Base-by-base conservation (phyloP, 2,329 filamentous ascomycete species). In the Acrodontium crateriforme region DNA sequence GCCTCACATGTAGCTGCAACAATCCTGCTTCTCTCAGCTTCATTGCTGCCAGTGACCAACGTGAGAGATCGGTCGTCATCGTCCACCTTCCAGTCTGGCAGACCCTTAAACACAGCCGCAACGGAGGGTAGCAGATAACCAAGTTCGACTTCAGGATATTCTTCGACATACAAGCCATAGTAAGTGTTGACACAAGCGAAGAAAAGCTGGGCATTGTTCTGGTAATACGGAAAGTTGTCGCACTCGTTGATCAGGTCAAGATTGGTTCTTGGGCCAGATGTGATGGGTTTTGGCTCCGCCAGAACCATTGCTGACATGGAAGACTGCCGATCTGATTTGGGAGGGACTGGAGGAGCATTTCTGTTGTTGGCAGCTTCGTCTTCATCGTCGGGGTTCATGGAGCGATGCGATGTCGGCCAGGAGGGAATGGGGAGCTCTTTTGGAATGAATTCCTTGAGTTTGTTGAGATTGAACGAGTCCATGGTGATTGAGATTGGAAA, bases 191-290 rank as follows among this genome's bases (percentile, higher is more conserved):
- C 40, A 32, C 52, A 49, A 6, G 49, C 43, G 24, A 65, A 56
- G 52, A 77, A 72, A 27, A 60, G 59, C 32, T 65, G 50, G 7
- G 70, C 65, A 38, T 75, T 60, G 30, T 62, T 63, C 31, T 76
- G 64, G 31, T 68, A 65, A 55, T 91, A 82, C 1, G 84, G 84
- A 47, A 92, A 92, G 46, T 57, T 65, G 49, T 73, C 68, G 54
- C 66, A 69, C 52, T 71, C 65, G 28, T 62, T 55, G 25, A 72
- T 50, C 15, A 73, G 54, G 28, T 71, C 64, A 27, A 72, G 54
- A 38, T 70, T 65, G 15, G 62, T 59, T 35, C 51, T 53, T 3
- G 51, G 51, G 4, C 47, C 45, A 6, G 39, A 27, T 3, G 35
- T 23, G 12, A 50, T 45, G 6, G 49, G 47, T 14, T 27, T 34